Conservation (phyloP, 75 land plant genomes). For the Picea glauca region DNA sequence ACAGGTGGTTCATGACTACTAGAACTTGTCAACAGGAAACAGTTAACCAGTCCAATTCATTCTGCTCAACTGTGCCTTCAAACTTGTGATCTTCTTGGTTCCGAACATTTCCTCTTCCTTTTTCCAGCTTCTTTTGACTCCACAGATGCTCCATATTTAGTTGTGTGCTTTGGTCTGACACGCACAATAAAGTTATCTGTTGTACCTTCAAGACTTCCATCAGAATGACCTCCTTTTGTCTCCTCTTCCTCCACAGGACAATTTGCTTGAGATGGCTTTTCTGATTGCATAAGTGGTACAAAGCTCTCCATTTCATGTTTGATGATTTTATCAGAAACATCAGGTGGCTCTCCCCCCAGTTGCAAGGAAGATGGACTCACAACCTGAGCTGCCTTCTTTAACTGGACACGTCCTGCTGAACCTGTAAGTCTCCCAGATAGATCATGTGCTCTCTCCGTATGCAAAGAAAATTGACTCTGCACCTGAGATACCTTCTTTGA, state of each 20-base stretch:
- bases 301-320: too few relatives aligned
- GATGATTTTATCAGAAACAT: too few relatives aligned
- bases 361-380: not conserved
- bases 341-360: too few relatives aligned
- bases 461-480: not conserved
- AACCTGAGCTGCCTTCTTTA: not conserved
- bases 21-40: not conserved
- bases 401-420: not conserved
- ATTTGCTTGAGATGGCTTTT: too few relatives aligned
- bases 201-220: not conserved
- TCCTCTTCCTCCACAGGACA: not conserved
- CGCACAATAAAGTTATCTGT: slow-evolving; percentile 8
- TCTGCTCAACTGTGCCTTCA: not conserved
- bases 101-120: slow-evolving; percentile 12
- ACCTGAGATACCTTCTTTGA: not conserved
- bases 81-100: slow-evolving; percentile 13
- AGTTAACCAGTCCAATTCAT: not conserved
- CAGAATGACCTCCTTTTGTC: slow-evolving; percentile 2
- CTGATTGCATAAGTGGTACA: too few relatives aligned
- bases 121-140: slow-evolving; percentile 8
- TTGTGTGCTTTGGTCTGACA: slow-evolving; percentile 7
- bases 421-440: not conserved
- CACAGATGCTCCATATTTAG: not conserved
- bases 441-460: not conserved
- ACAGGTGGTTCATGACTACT: not conserved